Evolutionary conservation across 2,329 filamentous ascomycete genomes (phyloP).

Genomic region (Xylaria sp.): DNA sequence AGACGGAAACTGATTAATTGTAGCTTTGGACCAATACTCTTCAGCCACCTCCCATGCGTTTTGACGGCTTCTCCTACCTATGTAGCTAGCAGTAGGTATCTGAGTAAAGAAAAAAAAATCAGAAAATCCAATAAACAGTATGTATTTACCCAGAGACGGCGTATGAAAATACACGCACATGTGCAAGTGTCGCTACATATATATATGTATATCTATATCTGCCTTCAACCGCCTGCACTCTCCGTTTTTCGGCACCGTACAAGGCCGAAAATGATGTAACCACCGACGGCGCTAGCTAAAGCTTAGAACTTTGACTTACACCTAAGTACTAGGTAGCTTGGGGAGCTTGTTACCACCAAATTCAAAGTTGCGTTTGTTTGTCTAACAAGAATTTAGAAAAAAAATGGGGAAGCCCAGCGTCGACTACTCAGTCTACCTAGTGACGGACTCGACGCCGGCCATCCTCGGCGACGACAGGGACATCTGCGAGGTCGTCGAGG

Average conservation of each 20-base stretch:
- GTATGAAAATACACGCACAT: not conserved
- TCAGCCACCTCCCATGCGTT: conserved; percentile 14
- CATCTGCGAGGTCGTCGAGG: conserved; percentile 78
- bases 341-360: conserved; percentile 12
- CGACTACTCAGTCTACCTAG: conserved; percentile 87
- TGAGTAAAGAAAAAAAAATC: conserved; percentile 16
- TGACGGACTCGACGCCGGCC: conserved; percentile 90
- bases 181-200: conserved; percentile 1
- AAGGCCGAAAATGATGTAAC: conserved; percentile 22
- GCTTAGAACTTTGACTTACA: not conserved
- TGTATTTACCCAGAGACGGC: conserved; percentile 1
- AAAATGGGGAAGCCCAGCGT: conserved; percentile 57
- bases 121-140: conserved; percentile 37
- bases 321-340: conserved; percentile 4
- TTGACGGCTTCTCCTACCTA: conserved; percentile 33
- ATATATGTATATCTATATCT: not conserved
- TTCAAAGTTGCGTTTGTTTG: not conserved
- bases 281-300: conserved; percentile 19
- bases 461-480: conserved; percentile 78
- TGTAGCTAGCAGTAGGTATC: conserved; percentile 31
- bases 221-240: not conserved
- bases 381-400: conserved; percentile 15
- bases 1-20: conserved; percentile 8
- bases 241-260: conserved; percentile 10
- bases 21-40: conserved; percentile 21